A percentile compares a stretch with the other conserved stretches of the same genome.
Conservation (phyloP, 176 grass and related monocot genomes). For the Ananas comosus region DNA sequence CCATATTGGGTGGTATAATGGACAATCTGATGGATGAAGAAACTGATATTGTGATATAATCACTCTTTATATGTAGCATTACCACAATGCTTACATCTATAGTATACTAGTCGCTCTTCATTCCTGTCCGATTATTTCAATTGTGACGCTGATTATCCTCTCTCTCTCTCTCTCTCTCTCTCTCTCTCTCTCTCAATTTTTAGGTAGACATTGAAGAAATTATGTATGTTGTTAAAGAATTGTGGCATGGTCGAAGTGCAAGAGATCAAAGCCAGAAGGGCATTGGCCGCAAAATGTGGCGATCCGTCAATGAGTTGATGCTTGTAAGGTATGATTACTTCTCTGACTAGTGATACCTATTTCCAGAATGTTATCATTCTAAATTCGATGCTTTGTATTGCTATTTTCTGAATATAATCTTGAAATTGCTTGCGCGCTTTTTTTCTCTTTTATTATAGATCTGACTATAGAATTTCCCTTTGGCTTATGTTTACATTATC, state of each 20-base stretch:
- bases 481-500: too few species aligned
- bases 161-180: not conserved
- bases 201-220: conserved; percentile 91
- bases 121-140: not conserved
- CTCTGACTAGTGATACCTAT: not conserved
- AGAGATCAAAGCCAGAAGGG: conserved; percentile 76
- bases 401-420: not conserved
- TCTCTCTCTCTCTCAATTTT: conserved; percentile 15
- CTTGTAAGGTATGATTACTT: conserved; percentile 58
- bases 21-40: too few species aligned
- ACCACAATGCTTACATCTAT: too few species aligned
- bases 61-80: too few species aligned
- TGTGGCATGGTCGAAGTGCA: conserved; percentile 91
- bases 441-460: too few species aligned
- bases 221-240: conserved; percentile 91
- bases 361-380: not conserved
- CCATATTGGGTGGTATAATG: too few species aligned
- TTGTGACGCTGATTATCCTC: not conserved
- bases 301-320: conserved; percentile 90
- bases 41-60: too few species aligned
- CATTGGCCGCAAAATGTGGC: conserved; percentile 82
- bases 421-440: too few species aligned
- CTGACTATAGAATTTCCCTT: too few species aligned
- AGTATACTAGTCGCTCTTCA: too few species aligned
- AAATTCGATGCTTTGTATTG: not conserved